Percentiles rank a stretch among this genome's conserved stretches.
Conservation (phyloP, 2,329 filamentous ascomycete genomes). For the Canariomyces notabilis region DNA sequence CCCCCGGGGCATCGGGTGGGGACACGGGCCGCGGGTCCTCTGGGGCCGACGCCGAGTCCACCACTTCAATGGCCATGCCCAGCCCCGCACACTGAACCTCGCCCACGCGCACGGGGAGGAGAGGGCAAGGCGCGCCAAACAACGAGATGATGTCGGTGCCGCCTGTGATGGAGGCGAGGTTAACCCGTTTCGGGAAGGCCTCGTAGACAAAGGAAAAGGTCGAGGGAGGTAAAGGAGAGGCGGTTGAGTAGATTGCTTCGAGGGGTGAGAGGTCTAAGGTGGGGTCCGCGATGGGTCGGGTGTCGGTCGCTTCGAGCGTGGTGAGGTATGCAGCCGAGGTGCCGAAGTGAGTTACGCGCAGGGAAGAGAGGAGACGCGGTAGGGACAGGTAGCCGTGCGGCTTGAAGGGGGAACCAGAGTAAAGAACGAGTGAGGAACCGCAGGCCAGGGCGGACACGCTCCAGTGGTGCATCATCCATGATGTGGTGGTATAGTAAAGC, state of each 20-base stretch:
- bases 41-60: conserved; percentile 50
- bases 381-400: conserved; percentile 76
- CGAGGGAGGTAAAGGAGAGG: conserved; percentile 84
- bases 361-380: conserved; percentile 72
- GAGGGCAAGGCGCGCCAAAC: conserved; percentile 78
- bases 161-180: conserved; percentile 89
- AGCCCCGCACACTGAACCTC: conserved; percentile 75
- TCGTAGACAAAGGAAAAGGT: conserved; percentile 88
- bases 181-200: conserved; percentile 73
- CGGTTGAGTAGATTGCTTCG: conserved; percentile 88
- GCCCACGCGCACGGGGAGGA: conserved; percentile 66
- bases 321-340: conserved; percentile 93
- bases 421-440: conserved; percentile 79
- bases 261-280: conserved; percentile 58
- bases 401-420: conserved; percentile 87
- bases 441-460: conserved; percentile 78
- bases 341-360: conserved; percentile 86
- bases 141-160: conserved; percentile 96
- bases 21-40: conserved; percentile 44
- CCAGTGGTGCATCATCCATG: conserved; percentile 99
- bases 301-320: conserved; percentile 72
- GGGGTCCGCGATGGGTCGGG: conserved; percentile 53
- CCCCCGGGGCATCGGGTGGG: conserved; percentile 65
- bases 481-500: conserved; percentile 92
- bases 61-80: conserved; percentile 68